Evolutionary conservation across 1,139 yeast species (phyloP).

Genomic region (Tardiomyces blankii): DNA sequence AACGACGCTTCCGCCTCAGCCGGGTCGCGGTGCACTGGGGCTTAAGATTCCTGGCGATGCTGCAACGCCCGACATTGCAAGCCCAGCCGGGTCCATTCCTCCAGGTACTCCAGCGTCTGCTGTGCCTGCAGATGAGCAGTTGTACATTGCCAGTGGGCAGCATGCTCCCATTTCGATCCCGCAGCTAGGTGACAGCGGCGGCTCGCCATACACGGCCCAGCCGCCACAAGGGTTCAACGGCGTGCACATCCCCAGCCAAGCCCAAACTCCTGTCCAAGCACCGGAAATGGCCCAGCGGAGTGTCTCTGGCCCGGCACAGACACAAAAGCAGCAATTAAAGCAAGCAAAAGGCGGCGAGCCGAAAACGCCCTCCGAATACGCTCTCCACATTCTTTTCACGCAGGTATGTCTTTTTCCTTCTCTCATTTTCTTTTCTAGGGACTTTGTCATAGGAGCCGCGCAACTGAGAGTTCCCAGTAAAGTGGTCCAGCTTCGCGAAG

Average conservation of each 20-base stretch:
- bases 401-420: too few species aligned
- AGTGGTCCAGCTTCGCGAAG: too few species aligned
- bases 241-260: too few species aligned
- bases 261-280: neutral
- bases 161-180: neutral
- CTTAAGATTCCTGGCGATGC: too few species aligned
- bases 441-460: too few species aligned
- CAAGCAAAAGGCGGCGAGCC: slow-evolving; percentile 14
- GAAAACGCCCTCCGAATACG: slow-evolving; percentile 85
- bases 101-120: neutral
- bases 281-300: slow-evolving; percentile 1
- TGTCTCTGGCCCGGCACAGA: neutral
- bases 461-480: too few species aligned
- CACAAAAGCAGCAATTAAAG: neutral
- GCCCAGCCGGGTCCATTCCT: neutral
- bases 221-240: too few species aligned
- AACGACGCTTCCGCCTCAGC: neutral
- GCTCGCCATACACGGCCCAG: neutral
- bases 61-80: neutral
- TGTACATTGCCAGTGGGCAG: neutral
- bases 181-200: neutral
- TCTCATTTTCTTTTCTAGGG: too few species aligned
- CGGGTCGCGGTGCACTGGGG: too few species aligned
- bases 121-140: neutral
- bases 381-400: slow-evolving; percentile 86